Conservation (phyloP, 495 filamentous ascomycete species). For the Hyaloscypha hepaticicola region DNA sequence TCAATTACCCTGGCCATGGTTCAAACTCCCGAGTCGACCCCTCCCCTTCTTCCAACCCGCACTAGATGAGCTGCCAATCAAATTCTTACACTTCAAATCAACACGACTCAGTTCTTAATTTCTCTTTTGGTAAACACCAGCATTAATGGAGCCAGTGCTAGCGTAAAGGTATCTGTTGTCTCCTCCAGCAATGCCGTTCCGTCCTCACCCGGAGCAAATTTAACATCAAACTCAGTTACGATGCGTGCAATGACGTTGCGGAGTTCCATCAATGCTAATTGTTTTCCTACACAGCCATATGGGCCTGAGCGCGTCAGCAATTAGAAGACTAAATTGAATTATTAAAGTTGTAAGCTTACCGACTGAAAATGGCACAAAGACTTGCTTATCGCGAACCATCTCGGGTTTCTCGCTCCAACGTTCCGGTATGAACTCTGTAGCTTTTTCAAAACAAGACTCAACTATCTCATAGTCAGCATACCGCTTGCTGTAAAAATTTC, state of each 20-base stretch:
- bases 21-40: no score
- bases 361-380: conserved; percentile 52
- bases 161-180: not conserved
- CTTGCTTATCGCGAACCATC: conserved; percentile 43
- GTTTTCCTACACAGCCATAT: conserved; percentile 51
- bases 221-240: conserved; percentile 16
- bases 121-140: not conserved
- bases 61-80: not conserved
- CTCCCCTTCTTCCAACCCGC: not conserved
- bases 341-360: conserved; percentile 28
- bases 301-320: conserved; percentile 1
- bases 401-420: conserved; percentile 50
- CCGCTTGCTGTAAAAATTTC: no score
- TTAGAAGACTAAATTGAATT: not conserved
- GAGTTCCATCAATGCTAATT: conserved; percentile 51
- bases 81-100: not conserved
- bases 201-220: conserved; percentile 16
- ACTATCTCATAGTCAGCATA: not conserved
- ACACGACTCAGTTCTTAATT: not conserved
- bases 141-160: not conserved
- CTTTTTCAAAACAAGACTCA: not conserved
- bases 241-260: conserved; percentile 27
- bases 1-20: not conserved
- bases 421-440: conserved; percentile 53
- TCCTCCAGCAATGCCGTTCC: conserved; percentile 4